phyloP scores from a whole-genome alignment of 192 early-diverging fungal species.

The Umbelopsis vinacea region DNA sequence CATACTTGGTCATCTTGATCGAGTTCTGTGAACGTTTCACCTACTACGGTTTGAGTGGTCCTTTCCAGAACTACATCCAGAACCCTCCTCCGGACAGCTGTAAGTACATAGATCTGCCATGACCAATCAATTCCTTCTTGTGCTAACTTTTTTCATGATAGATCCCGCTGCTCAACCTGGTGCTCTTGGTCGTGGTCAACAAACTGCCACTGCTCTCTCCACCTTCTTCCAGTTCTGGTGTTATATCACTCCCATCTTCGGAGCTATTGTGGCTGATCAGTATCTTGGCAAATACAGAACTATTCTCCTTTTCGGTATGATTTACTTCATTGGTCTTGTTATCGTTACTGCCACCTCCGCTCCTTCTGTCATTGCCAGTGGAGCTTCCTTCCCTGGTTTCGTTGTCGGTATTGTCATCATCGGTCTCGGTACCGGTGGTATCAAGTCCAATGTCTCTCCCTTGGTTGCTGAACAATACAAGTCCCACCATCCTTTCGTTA shows the following conservation, averaged over 20 bases:
- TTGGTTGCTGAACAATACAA: conserved; percentile 66
- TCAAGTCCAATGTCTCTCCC: conserved; percentile 58
- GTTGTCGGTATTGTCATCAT: conserved; percentile 71
- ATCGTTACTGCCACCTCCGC: conserved; percentile 68
- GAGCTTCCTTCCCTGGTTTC: conserved; percentile 65
- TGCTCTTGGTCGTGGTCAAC: conserved; percentile 55
- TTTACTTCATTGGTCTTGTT: conserved; percentile 70
- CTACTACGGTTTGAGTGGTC: conserved; percentile 62
- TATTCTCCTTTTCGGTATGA: conserved; percentile 64
- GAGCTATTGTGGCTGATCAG: conserved; percentile 72
- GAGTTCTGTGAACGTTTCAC: conserved; percentile 71
- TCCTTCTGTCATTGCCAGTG: conserved; percentile 53
- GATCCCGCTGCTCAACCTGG: conserved; percentile 48
- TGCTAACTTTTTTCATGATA: neutral
- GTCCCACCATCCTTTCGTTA: conserved; percentile 59
- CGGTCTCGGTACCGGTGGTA: conserved; percentile 77
- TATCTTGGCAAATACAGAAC: conserved; percentile 79
- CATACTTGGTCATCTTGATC: conserved; percentile 56
- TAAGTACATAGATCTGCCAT: conserved; percentile 28
- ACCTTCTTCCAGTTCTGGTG: conserved; percentile 61
- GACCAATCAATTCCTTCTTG: neutral
- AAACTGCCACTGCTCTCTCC: conserved; percentile 56
- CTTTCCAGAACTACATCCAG: conserved; percentile 63
- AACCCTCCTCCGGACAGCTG: conserved; percentile 40
- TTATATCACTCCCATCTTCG: conserved; percentile 55